A percentile compares a stretch with the other conserved stretches of the same genome.
Evolutionary conservation across 2,329 filamentous ascomycete genomes (phyloP).

Genomic region (Elsinoe necatrix): DNA sequence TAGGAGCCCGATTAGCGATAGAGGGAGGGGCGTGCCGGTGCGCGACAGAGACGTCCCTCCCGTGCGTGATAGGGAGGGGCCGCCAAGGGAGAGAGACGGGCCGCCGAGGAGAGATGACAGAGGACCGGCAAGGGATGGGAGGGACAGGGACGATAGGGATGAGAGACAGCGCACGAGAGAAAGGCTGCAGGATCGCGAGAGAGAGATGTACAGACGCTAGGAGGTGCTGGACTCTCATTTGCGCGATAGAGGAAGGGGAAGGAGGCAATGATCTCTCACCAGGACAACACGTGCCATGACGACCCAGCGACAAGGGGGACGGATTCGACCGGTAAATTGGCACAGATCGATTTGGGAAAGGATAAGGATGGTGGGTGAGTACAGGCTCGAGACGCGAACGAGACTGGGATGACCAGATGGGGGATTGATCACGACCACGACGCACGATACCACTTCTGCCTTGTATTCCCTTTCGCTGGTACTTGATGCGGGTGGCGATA

Average conservation of each 20-base stretch:
- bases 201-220: constrained; percentile 28
- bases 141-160: constrained; percentile 12
- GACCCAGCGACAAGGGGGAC: neutral
- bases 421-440: neutral
- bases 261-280: neutral
- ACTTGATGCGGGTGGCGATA: neutral
- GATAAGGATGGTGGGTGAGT: too few relatives aligned
- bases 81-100: constrained; percentile 12
- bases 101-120: neutral
- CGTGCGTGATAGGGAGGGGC: neutral
- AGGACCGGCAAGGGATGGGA: neutral
- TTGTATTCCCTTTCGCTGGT: neutral
- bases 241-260: neutral
- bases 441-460: neutral
- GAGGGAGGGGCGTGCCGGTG: constrained; percentile 16
- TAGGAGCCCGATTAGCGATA: constrained; percentile 21
- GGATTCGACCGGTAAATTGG: too few relatives aligned
- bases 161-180: constrained; percentile 23
- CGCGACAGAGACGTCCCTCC: constrained; percentile 3
- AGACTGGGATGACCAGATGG: neutral
- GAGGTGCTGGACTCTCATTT: neutral
- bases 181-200: constrained; percentile 30
- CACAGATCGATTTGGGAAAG: too few relatives aligned
- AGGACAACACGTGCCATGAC: too few relatives aligned
- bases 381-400: too few relatives aligned